Evolutionary conservation across 345 rosid species (phyloP).

Genomic region (Arabidopsis suecica): DNA sequence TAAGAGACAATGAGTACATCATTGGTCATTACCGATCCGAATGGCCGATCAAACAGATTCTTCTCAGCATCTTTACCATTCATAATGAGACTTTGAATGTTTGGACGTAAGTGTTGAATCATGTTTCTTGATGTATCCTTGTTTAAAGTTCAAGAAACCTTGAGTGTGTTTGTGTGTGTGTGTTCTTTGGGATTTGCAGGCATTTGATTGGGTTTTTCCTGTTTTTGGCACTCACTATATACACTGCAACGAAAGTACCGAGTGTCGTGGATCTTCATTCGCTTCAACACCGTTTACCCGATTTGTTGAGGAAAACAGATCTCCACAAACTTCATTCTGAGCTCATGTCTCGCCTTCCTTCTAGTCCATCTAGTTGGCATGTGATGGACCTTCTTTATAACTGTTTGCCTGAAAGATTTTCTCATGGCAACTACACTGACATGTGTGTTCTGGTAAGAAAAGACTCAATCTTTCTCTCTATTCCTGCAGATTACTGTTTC

Average conservation of each 20-base stretch:
- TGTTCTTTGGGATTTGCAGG: constrained; percentile 53
- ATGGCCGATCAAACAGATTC: constrained; percentile 89
- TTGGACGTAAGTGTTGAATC: constrained; percentile 74
- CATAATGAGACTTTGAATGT: constrained; percentile 95
- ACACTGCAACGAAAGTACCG: constrained; percentile 83
- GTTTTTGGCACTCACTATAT: constrained; percentile 86
- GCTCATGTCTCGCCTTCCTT: constrained; percentile 70
- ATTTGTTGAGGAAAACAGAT: constrained; percentile 69
- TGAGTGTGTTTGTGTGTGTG: background rate
- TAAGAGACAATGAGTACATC: constrained; percentile 90
- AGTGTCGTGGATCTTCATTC: constrained; percentile 80
- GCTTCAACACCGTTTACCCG: constrained; percentile 70
- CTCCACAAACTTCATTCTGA: constrained; percentile 70
- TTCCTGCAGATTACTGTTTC: background rate
- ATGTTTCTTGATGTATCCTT: background rate
- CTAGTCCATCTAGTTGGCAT: constrained; percentile 82
- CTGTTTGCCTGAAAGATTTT: constrained; percentile 87
- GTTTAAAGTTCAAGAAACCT: constrained; percentile 11
- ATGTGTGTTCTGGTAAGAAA: constrained; percentile 80
- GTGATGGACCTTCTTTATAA: constrained; percentile 78
- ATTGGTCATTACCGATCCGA: constrained; percentile 84
- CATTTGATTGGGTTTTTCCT: constrained; percentile 97
- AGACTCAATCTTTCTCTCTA: background rate
- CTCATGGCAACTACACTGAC: constrained; percentile 70
- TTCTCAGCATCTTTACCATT: constrained; percentile 80